Evolutionary conservation across 768 basidiomycete species (phyloP), one percentile per base, ranked within the genome.

Genomic region (Phlebiopsis flavidoalba): DNA sequence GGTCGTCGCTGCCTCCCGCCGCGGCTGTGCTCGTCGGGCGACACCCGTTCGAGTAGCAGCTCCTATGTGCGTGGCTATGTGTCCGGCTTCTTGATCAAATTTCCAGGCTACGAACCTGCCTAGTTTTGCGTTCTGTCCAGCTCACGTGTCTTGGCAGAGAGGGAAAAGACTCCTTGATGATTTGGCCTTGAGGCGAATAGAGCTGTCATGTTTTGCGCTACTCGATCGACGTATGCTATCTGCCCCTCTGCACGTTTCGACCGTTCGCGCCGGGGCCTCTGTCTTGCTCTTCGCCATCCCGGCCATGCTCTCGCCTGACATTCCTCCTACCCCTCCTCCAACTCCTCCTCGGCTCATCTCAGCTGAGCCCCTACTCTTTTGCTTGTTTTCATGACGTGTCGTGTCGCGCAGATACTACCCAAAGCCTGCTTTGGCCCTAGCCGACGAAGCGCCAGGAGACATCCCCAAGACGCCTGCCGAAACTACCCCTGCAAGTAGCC

Each of bases 121-220:
- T 58, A 49, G 35, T 58, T n/a, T 36, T 52, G 51, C 40, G 60
- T 53, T 24, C 54, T 53, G 55, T n/a, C n/a, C 46, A 36, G 36
- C 54, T 55, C 54, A 53, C 60, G 60, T 54, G 47, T 33, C 56
- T 53, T 62, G 54, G 57, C 61, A 56, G 33, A 47, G 31, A 19
- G 11, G n/a, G 45, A 57, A 21, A n/a, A 49, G 50, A 35, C 55
- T 48, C 35, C 54, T 53, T 53, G 53, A 53, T 55, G 58, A 31
- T 33, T n/a, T n/a, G n/a, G 58, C 62, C 62, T 63, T 60, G 62
- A 63, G 62, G 62, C 62, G 62, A n/a, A 54, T 55, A 63, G 58
- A 21, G 53, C 53, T 62, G 53, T 8, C 53, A 37, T 3, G 24
- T 8, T 7, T 53, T 53, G 53, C 53, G 33, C 35, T 55, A 26